These are phyloP conservation scores for Arthrobotrys iridis DNA, from an alignment of 2,329 filamentous ascomycete species.

Conservation along the genomic window DNA sequence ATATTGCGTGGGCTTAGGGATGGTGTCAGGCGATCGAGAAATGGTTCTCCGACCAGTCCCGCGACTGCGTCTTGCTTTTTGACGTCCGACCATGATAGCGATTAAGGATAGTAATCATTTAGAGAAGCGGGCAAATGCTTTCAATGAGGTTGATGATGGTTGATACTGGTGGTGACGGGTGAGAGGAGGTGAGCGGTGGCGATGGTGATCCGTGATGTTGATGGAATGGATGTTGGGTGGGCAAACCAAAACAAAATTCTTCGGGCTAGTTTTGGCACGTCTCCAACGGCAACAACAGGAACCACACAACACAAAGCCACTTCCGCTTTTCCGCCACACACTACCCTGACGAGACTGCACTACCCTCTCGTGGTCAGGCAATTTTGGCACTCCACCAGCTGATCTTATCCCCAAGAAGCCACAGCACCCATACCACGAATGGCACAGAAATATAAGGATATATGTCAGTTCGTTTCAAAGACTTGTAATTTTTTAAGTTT, in stretches of 20 bases:
- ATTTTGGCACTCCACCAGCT: too few relatives aligned
- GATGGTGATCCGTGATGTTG: conserved; percentile 24
- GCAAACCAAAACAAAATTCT: conserved; percentile 53
- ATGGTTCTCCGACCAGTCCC: conserved; percentile 25
- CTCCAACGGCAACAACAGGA: conserved; percentile 46
- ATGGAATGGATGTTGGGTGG: not conserved
- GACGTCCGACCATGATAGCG: conserved; percentile 39
- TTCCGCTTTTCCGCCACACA: too few relatives aligned
- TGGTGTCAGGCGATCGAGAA: conserved; percentile 43
- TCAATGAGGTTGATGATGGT: not conserved
- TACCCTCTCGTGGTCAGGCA: too few relatives aligned
- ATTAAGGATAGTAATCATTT: conserved; percentile 16
- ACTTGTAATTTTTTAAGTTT: too few relatives aligned
- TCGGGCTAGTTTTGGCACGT: conserved; percentile 20
- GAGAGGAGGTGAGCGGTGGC: not conserved
- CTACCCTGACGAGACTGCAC: not conserved
- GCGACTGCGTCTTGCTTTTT: conserved; percentile 38
- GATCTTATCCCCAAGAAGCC: too few relatives aligned
- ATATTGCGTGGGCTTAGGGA: not conserved
- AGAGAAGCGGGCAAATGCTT: not conserved
- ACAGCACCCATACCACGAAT: too few relatives aligned
- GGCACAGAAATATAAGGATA: too few relatives aligned
- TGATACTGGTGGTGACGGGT: not conserved
- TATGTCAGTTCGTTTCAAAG: too few relatives aligned
- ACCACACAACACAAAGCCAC: too few relatives aligned